phyloP scores from a whole-genome alignment of 2,329 filamentous ascomycete genomes.

The Cucurbitaria berberidis region DNA sequence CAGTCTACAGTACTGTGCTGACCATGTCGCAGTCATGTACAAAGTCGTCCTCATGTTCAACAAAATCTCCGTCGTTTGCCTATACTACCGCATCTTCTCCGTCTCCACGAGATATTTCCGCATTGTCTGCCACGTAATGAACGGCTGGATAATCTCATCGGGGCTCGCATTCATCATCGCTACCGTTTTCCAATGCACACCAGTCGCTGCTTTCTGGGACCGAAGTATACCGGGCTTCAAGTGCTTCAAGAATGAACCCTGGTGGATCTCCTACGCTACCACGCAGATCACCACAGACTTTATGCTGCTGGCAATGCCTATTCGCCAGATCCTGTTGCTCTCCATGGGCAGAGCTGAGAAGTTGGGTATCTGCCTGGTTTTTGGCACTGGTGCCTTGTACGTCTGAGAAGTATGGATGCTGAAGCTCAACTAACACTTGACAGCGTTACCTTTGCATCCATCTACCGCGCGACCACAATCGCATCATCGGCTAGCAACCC shows the following conservation, averaged over 20 bases:
- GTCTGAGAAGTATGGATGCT: background rate
- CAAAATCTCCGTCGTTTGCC: constrained; percentile 42
- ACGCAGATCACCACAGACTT: constrained; percentile 30
- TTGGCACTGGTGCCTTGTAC: constrained; percentile 31
- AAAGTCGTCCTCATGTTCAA: constrained; percentile 46
- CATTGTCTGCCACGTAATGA: constrained; percentile 28
- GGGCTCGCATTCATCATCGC: constrained; percentile 36
- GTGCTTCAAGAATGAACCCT: constrained; percentile 38
- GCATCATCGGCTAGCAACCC: constrained; percentile 27
- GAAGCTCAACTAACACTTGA: constrained; percentile 3
- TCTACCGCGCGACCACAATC: constrained; percentile 33
- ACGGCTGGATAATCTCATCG: constrained; percentile 42
- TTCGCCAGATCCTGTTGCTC: constrained; percentile 23
- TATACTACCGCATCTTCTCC: constrained; percentile 46
- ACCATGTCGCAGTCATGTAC: constrained; percentile 34
- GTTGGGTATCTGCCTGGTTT: constrained; percentile 28
- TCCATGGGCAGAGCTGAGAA: constrained; percentile 30
- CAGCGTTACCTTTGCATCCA: constrained; percentile 35
- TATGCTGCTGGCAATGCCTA: constrained; percentile 25
- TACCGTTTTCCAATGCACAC: constrained; percentile 44
- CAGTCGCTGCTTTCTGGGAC: constrained; percentile 41
- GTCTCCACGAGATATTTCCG: constrained; percentile 34
- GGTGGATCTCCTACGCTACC: constrained; percentile 34
- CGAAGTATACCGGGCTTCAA: constrained; percentile 29
- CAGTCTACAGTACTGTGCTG: background rate